Base-by-base conservation (phyloP, 352 stramenopile genomes). In the Globisporangium iwayamae region DNA sequence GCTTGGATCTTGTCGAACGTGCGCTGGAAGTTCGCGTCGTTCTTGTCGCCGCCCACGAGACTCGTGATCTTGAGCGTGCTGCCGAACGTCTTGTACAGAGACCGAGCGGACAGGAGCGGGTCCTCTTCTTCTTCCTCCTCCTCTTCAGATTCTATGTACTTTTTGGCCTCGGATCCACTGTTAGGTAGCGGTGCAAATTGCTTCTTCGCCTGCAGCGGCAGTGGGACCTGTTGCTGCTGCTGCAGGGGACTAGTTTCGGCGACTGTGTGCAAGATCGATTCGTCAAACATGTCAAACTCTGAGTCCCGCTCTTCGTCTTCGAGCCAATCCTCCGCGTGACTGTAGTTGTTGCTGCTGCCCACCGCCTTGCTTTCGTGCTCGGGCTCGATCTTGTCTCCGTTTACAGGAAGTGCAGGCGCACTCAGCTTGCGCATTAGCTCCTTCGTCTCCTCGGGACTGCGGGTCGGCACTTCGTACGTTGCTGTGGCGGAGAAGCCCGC, bases 1-100 rank as follows among this genome's bases (percentile, higher is more conserved):
- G 80, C 71, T 58, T 90, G 80, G 50, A 90, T 83, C 59, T 89
- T 68, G 34, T 73, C 75, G 22, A 90, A 82, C 18, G 71, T 83
- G 32, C 75, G 79, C 65, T 85, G 78, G 47, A 89, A 83, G 30
- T 52, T 66, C 34, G 77, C 59, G 38, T 65, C 57, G 60, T 85
- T 77, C 50, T 71, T 36, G 38, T 48, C 36, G 30, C 72, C 73
- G 25, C 78, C 76, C 14, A 75, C 74, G 9, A 85, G 63, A 4
- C 67, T 66, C 20, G 69, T 80, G 46, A 89, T 69, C 58, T 83
- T 71, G 34, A 76, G 75, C 14, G 78, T 75, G 73, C 75, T 82
- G 22, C 81, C 75, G 13, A 80, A 82, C 32, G 63, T 62, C 28
- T 77, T 71, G 60, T 79, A 85, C 39, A 83, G 57, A 39, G 67